Evolutionary conservation across 371 early-diverging fungal genomes (phyloP).

Genomic region (Nematocida minor): DNA sequence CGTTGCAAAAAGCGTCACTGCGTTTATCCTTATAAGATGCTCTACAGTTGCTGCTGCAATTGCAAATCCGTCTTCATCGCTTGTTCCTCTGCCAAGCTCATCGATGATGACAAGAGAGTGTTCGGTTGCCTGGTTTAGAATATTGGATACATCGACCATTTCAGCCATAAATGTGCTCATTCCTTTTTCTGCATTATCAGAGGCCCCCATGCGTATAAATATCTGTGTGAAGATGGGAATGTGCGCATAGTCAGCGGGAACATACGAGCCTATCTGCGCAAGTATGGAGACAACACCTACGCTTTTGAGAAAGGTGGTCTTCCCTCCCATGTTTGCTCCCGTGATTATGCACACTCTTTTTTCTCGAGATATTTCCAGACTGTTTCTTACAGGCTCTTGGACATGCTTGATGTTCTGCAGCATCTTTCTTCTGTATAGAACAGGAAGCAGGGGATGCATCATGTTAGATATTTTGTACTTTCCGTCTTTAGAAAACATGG

Average conservation of each 20-base stretch:
- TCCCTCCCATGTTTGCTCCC: constrained; percentile 90
- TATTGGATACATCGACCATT: constrained; percentile 77
- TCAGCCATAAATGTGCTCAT: constrained; percentile 80
- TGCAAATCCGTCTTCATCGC: constrained; percentile 91
- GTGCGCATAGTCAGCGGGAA: constrained; percentile 74
- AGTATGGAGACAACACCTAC: constrained; percentile 76
- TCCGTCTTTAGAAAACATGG: neutral
- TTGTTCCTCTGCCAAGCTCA: constrained; percentile 91
- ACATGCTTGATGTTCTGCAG: constrained; percentile 62
- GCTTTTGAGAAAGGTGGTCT: constrained; percentile 76
- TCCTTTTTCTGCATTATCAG: constrained; percentile 79
- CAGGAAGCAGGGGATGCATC: constrained; percentile 63
- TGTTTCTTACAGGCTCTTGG: constrained; percentile 34
- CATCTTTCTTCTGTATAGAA: constrained; percentile 67
- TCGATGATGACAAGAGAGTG: constrained; percentile 83
- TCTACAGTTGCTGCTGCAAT: constrained; percentile 90
- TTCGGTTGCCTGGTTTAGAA: constrained; percentile 70
- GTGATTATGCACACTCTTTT: constrained; percentile 76
- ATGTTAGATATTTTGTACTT: constrained; percentile 14
- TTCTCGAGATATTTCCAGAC: constrained; percentile 66
- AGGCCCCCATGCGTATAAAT: constrained; percentile 85
- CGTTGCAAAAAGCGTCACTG: constrained; percentile 61
- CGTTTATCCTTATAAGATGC: constrained; percentile 67
- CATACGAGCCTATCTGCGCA: constrained; percentile 84
- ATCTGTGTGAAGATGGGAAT: constrained; percentile 79